These are phyloP conservation scores for Populus hybrid DNA, from an alignment of 441 rosid genomes.

Conservation along the genomic window DNA sequence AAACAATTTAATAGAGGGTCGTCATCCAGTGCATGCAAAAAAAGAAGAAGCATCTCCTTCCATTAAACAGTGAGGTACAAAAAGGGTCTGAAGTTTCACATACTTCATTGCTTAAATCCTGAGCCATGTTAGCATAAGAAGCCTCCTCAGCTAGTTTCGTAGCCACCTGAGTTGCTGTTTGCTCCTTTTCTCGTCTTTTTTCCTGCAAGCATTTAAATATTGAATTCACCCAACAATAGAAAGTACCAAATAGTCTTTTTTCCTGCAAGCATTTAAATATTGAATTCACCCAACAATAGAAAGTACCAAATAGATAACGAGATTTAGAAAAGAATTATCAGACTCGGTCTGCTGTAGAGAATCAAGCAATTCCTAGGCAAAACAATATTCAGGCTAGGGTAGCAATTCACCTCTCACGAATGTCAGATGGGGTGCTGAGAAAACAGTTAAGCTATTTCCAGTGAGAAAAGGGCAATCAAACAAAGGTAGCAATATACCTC, in stretches of 20 bases:
- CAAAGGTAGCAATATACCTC: conserved; percentile 43
- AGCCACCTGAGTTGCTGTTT: conserved; percentile 45
- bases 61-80: background rate
- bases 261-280: conserved; percentile 46
- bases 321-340: background rate
- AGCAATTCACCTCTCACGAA: background rate
- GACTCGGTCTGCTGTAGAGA: background rate
- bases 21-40: background rate
- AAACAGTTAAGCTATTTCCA: background rate
- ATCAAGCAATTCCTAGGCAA: background rate
- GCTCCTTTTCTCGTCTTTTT: conserved; percentile 56
- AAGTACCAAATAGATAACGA: conserved; percentile 1
- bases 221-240: conserved; percentile 4
- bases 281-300: conserved; percentile 4
- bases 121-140: conserved; percentile 60
- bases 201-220: conserved; percentile 46
- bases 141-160: conserved; percentile 64
- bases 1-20: background rate
- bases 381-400: background rate
- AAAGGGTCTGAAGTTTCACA: conserved; percentile 11
- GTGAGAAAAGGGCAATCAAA: background rate
- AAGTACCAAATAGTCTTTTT: conserved; percentile 29
- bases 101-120: conserved; percentile 68
- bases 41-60: background rate
- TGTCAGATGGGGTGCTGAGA: background rate